Base-by-base conservation (phyloP, 2,329 filamentous ascomycete species). In the Neonectria neomacrospora region DNA sequence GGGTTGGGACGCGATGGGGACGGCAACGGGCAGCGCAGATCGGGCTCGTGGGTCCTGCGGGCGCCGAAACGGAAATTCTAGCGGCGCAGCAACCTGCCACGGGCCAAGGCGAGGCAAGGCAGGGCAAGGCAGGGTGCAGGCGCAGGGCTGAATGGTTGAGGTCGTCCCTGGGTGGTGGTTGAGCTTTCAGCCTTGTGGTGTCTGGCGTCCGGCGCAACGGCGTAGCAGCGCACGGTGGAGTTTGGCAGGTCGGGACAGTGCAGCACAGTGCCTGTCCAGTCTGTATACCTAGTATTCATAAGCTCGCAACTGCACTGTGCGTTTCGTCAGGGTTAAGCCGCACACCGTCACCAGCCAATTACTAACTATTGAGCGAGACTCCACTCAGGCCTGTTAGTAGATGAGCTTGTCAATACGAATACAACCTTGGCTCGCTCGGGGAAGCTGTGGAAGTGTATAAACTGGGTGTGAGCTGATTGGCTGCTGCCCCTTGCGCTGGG, bases 1-100 rank as follows among this genome's bases (percentile, higher is more conserved):
- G 45, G 55, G 56, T 53, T 44, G 34, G 63, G 58, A 37, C n/a
- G 54, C 41, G 53, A 48, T 44, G 54, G 48, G 44, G 58, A 45
- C 57, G 41, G 30, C 18, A 37, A n/a, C 45, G 55, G 52, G 32
- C 30, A 54, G 39, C 22, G 52, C 52, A 53, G 48, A 60, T 47
- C 23, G 26, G 30, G 53, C 58, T 61, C 58, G 58, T 54, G 44
- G 51, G 58, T 30, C 51, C 41, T 61, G 30, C 23, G 41, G 34
- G 42, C 16, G 23, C 34, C 22, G 26, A 28, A 55, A 32, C 18
- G n/a, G 34, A 55, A 16, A 23, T 44, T 54, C 34, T 55, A 54
- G 52, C 32, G 44, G 47, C 30, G 41, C 28, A 53, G 39, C 48
- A 26, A 28, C 50, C 54, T 58, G 50, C 54, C 60, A 54, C 32